Base-by-base conservation (phyloP, 2,329 filamentous ascomycete genomes). In the Fusarium ambrosium region DNA sequence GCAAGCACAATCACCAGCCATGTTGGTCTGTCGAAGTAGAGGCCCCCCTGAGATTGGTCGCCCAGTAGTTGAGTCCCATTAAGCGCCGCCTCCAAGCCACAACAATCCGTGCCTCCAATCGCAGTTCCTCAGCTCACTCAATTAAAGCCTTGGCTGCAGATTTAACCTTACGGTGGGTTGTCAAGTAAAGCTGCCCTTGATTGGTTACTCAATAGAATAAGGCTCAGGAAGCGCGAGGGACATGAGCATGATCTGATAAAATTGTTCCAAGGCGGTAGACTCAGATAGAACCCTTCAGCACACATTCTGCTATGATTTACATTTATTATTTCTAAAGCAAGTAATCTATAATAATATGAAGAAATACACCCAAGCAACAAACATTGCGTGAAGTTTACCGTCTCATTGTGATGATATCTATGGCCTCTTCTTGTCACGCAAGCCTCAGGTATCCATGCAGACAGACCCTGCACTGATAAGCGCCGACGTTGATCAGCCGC, bases 341-440 rank as follows among this genome's bases (percentile, higher is more conserved):
- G 16, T 10, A 39, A 39, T 39, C 16, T n/a, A 0, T 39, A 4
- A 4, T 4, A n/a, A 4, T 39, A 39, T 39, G 11, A 4, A 1
- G n/a, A n/a, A 2, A 39, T 9, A 7, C 2, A 6, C 2, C 18
- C 18, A n/a, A n/a, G 1, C 2, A n/a, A n/a, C n/a, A 9, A 39
- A 9, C 18, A 18, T 39, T 39, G 9, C 18, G 37, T 10, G 37
- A n/a, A n/a, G 8, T n/a, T 39, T 2, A n/a, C 37, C 2, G 9
- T 18, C 4, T 39, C 18, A 16, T 39, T 5, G 9, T n/a, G 7
- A 37, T 37, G 7, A 8, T 18, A 18, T 14, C 7, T 18, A 16
- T 2, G 37, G 8, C 9, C 16, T 39, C 16, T n/a, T n/a, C 18
- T n/a, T 39, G 18, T 39, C 9, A 5, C 18, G 9, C 4, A 10